Evolutionary conservation across 2,329 filamentous ascomycete species (phyloP).

Genomic region (Clarireedia sp.): DNA sequence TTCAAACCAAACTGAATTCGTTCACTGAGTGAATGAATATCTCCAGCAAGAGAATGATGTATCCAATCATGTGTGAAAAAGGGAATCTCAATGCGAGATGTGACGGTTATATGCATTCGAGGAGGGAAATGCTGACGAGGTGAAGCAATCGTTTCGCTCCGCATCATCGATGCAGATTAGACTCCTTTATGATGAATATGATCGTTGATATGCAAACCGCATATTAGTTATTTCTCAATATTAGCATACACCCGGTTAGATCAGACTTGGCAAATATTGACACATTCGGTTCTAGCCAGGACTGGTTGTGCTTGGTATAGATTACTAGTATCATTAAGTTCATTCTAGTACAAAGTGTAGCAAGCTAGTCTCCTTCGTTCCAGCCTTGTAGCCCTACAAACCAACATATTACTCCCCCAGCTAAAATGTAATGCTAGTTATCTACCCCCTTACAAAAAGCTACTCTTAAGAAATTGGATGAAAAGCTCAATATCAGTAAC

Average conservation of each 20-base stretch:
- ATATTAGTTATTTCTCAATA: too few relatives aligned
- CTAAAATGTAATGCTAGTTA: background rate
- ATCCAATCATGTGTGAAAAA: too few relatives aligned
- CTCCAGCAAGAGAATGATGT: too few relatives aligned
- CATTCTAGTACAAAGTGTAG: background rate
- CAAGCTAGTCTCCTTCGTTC: background rate
- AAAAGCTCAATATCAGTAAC: background rate
- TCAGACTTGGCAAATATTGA: background rate
- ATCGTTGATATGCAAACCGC: too few relatives aligned
- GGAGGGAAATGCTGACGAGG: too few relatives aligned
- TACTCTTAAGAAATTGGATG: background rate
- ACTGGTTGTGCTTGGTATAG: background rate
- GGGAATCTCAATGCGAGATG: too few relatives aligned
- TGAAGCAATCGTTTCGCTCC: too few relatives aligned
- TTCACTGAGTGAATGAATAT: too few relatives aligned
- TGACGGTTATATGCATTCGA: too few relatives aligned
- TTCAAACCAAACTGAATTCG: too few relatives aligned
- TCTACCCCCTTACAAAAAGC: background rate
- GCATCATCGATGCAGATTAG: too few relatives aligned
- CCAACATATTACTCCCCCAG: background rate
- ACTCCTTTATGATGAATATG: too few relatives aligned
- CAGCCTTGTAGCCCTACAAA: background rate
- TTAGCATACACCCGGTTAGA: background rate
- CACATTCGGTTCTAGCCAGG: background rate
- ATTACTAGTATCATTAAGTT: slow-evolving; percentile 3